Evolutionary conservation across 2,329 filamentous ascomycete species (phyloP).

Genomic region (Knufia fluminis): DNA sequence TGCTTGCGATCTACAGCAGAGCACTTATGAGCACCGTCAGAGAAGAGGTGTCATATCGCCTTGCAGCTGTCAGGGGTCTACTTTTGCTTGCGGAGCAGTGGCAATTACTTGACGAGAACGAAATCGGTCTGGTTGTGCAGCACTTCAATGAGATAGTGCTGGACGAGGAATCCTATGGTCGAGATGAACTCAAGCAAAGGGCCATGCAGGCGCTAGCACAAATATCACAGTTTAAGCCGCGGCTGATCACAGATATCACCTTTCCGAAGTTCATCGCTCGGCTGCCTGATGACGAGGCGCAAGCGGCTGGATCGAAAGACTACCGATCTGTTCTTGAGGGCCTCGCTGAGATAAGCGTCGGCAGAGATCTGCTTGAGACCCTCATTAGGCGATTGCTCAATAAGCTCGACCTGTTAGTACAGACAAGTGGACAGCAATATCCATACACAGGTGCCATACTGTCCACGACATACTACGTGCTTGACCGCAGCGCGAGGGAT

Average conservation of each 20-base stretch:
- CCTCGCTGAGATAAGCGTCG: constrained; percentile 54
- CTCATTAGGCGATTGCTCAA: constrained; percentile 54
- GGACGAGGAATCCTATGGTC: constrained; percentile 47
- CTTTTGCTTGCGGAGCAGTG: constrained; percentile 38
- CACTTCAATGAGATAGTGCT: constrained; percentile 54
- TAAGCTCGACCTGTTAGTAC: constrained; percentile 50
- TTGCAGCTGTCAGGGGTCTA: constrained; percentile 40
- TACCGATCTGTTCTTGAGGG: constrained; percentile 53
- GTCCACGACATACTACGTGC: constrained; percentile 52
- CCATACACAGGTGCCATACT: constrained; percentile 52
- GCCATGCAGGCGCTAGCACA: constrained; percentile 51
- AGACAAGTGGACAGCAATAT: constrained; percentile 38
- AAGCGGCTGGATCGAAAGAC: constrained; percentile 28
- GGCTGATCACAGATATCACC: constrained; percentile 54
- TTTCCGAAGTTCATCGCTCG: constrained; percentile 58
- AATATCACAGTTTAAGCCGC: constrained; percentile 53
- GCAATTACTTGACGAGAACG: constrained; percentile 42
- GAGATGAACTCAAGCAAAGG: constrained; percentile 49
- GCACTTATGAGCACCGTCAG: constrained; percentile 44
- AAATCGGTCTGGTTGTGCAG: constrained; percentile 45
- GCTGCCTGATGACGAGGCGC: constrained; percentile 49
- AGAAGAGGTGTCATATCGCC: constrained; percentile 43
- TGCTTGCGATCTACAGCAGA: constrained; percentile 47
- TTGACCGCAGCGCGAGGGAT: constrained; percentile 30
- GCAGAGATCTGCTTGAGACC: constrained; percentile 55